Base-by-base conservation (phyloP, 192 early-diverging fungal genomes). In the Coemansia sp. region DNA sequence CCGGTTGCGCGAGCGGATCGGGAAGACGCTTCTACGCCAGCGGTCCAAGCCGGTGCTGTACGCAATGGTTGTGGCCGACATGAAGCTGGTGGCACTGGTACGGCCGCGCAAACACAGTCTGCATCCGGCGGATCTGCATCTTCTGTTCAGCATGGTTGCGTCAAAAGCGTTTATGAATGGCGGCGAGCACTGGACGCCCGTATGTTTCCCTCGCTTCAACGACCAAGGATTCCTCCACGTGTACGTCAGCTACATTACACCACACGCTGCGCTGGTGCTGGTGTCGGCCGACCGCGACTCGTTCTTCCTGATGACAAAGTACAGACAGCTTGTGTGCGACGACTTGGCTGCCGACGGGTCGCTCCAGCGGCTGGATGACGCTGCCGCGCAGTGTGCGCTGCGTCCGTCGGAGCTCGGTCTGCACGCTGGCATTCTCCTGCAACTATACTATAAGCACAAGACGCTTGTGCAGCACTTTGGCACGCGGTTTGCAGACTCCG, bases 131-230 rank as follows among this genome's bases (percentile, higher is more conserved):
- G 96, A 98, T 74, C 67, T 94, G 16, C 90, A 91, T 63, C 69
- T 97, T 19, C 71, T 97, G 9, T 89, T 94, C 44, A 96, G 91
- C 50, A 89, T 95, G 84, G 83, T 94, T 4, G 87, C 93, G 3
- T 91, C 91, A 8, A 83, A 85, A 1, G 86, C 87, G 7, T 97
- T 96, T 77, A 72, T 85, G 15, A 85, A 89, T 2, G 91, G 86
- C 48, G 91, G 87, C 52, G 97, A 98, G 79, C 89, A 89, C 26
- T 98, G 97, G 95, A 93, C 89, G 1, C 97, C 97, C 19, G 84
- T 98, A 18, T 98, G 97, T 67, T 86, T 97, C n/a, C 95, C 97
- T 41, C 87, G 87, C 63, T 92, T 96, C 83, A 93, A 97, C 78
- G 85, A 87, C 63, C 84, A 89, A 64, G 93, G 90, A 15, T 98